phyloP scores from a whole-genome alignment of 208 protist genomes.

The Perkinsela sp. region DNA sequence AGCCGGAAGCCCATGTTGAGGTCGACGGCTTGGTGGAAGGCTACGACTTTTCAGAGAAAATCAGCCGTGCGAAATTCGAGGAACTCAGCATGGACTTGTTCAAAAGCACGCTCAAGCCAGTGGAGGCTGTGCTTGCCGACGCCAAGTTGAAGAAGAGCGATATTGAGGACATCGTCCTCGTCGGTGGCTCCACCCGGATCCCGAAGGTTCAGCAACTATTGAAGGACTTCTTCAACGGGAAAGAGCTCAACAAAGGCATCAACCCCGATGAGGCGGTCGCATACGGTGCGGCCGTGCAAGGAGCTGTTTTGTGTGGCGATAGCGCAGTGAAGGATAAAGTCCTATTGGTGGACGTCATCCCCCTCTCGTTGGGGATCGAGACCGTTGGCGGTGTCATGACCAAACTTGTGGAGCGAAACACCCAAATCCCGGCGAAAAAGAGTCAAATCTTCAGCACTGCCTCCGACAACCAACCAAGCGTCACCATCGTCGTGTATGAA shows the following conservation, averaged over 20 bases:
- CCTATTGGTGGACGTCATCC: slow-evolving; percentile 53
- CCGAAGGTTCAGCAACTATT: slow-evolving; percentile 86
- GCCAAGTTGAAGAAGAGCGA: slow-evolving; percentile 73
- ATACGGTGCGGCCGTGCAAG: slow-evolving; percentile 91
- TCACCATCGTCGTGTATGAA: slow-evolving; percentile 76
- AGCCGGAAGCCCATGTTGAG: slow-evolving; percentile 60
- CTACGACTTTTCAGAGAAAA: slow-evolving; percentile 70
- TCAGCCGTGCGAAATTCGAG: slow-evolving; percentile 87
- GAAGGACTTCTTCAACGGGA: slow-evolving; percentile 85
- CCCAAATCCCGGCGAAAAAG: slow-evolving; percentile 22
- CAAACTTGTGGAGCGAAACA: slow-evolving; percentile 24
- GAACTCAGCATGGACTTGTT: slow-evolving; percentile 86
- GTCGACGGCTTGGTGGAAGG: slow-evolving; percentile 80
- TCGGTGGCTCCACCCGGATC: slow-evolving; percentile 75
- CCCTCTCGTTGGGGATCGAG: slow-evolving; percentile 67
- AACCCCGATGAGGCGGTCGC: slow-evolving; percentile 95
- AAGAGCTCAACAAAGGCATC: slow-evolving; percentile 77
- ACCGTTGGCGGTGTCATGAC: slow-evolving; percentile 72
- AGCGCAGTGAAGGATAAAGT: slow-evolving; percentile 33
- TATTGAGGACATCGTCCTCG: slow-evolving; percentile 86
- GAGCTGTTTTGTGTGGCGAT: slow-evolving; percentile 61
- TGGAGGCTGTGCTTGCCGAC: slow-evolving; percentile 77
- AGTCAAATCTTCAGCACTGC: slow-evolving; percentile 22
- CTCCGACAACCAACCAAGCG: slow-evolving; percentile 34
- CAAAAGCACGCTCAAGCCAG: slow-evolving; percentile 71